phyloP scores from a whole-genome alignment of 2,329 filamentous ascomycete genomes.

The Colletotrichum sp. region DNA sequence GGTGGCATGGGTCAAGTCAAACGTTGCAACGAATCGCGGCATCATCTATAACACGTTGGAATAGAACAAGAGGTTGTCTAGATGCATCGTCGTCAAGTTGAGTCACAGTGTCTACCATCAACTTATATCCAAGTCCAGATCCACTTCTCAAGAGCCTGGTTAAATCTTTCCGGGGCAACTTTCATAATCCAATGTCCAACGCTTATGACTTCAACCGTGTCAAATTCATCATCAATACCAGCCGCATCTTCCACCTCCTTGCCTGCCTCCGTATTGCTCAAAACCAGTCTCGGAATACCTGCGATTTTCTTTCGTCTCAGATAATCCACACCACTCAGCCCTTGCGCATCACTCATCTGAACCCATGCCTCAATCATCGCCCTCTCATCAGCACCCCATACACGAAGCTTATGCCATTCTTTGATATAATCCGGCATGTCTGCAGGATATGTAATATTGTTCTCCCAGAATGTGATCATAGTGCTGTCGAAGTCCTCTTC shows the following conservation, averaged over 20 bases:
- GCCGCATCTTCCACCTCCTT: neutral
- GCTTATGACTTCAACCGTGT: neutral
- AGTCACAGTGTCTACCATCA: neutral
- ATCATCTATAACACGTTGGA: too few species aligned
- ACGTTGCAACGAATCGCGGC: too few species aligned
- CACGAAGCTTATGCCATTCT: neutral
- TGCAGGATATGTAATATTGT: neutral
- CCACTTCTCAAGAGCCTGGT: neutral
- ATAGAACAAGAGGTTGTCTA: too few species aligned
- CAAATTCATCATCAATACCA: neutral
- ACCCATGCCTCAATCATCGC: neutral
- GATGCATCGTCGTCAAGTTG: too few species aligned
- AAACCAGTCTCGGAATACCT: neutral
- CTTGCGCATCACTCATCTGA: neutral
- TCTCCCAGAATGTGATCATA: neutral
- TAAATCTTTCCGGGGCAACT: neutral
- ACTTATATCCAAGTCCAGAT: neutral
- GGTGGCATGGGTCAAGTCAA: too few species aligned
- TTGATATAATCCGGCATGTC: neutral
- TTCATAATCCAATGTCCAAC: neutral
- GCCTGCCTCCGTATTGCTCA: neutral
- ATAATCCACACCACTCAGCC: neutral
- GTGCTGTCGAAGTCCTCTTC: neutral
- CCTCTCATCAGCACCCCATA: neutral
- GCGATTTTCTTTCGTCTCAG: neutral